A percentile compares a stretch with the other conserved stretches of the same genome.
These are phyloP conservation scores for Fusarium sambucinum DNA, from an alignment of 2,329 filamentous ascomycete genomes.

Conservation along the genomic window DNA sequence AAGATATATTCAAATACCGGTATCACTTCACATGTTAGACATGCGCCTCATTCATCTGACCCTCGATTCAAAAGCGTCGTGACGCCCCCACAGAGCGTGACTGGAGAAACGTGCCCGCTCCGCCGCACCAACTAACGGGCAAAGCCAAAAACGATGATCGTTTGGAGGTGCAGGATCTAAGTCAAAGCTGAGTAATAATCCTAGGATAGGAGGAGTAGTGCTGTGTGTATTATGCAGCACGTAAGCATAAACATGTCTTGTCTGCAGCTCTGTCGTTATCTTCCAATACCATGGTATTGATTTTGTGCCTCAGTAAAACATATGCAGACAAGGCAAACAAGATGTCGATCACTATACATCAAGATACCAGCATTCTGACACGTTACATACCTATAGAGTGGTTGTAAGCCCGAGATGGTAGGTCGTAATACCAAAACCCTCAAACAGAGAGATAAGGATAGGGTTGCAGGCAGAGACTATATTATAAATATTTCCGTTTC, in stretches of 20 bases:
- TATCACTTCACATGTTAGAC: slow-evolving; percentile 34
- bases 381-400: slow-evolving; percentile 4
- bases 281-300: background rate
- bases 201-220: background rate
- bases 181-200: background rate
- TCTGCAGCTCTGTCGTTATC: background rate
- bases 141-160: background rate
- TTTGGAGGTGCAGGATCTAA: slow-evolving; percentile 11
- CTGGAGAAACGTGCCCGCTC: slow-evolving; percentile 30
- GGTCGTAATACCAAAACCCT: slow-evolving; percentile 9
- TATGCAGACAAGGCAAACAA: background rate
- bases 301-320: background rate
- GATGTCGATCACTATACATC: slow-evolving; percentile 8
- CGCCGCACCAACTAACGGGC: slow-evolving; percentile 19
- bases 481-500: slow-evolving; percentile 8
- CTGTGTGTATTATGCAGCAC: background rate
- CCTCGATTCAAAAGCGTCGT: slow-evolving; percentile 16
- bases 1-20: slow-evolving; percentile 15
- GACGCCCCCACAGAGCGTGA: slow-evolving; percentile 38
- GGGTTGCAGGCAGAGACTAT: slow-evolving; percentile 7
- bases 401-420: slow-evolving; percentile 10
- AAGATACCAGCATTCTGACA: slow-evolving; percentile 22
- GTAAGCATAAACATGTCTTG: slow-evolving; percentile 2
- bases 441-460: slow-evolving; percentile 12
- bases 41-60: slow-evolving; percentile 38